Evolutionary conservation across 2,329 filamentous ascomycete genomes (phyloP).

Genomic region (Clarireedia monteithiana): DNA sequence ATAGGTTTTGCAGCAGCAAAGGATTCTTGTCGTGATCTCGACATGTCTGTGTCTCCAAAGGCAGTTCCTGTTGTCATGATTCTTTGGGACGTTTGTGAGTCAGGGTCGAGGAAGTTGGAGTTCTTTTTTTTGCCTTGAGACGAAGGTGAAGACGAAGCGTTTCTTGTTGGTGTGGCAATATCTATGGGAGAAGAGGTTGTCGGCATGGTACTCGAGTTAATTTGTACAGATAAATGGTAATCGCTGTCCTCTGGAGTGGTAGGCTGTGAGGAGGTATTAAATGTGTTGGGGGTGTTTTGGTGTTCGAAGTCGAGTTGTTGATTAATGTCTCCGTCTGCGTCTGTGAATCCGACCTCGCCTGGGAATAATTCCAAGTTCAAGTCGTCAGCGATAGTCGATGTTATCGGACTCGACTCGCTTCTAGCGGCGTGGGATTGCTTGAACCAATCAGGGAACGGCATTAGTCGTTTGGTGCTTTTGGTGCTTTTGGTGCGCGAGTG

Average conservation of each 20-base stretch:
- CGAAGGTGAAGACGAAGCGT: slow-evolving; percentile 30
- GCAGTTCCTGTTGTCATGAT: slow-evolving; percentile 44
- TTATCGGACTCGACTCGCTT: slow-evolving; percentile 3
- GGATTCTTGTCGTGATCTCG: slow-evolving; percentile 50
- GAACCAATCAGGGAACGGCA: slow-evolving; percentile 6
- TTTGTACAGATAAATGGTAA: not conserved
- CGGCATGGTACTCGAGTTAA: slow-evolving; percentile 21
- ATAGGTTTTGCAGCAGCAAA: slow-evolving; percentile 61
- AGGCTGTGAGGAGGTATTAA: slow-evolving; percentile 8
- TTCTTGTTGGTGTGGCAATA: slow-evolving; percentile 28
- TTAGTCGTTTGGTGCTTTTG: not conserved
- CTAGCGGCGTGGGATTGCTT: slow-evolving; percentile 2
- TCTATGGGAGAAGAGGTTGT: slow-evolving; percentile 28
- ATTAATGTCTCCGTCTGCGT: not conserved
- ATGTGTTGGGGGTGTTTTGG: not conserved
- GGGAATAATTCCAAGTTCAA: not conserved
- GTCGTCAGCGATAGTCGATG: not conserved
- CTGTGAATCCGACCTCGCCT: not conserved
- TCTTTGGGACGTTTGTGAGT: slow-evolving; percentile 36
- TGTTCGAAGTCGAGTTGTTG: not conserved
- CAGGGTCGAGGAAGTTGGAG: slow-evolving; percentile 22
- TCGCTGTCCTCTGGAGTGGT: slow-evolving; percentile 7
- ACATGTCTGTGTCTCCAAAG: slow-evolving; percentile 45
- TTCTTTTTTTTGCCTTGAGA: slow-evolving; percentile 28
- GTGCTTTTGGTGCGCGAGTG: too few relatives aligned